phyloP scores from a whole-genome alignment of 805 yeast species.

The Saccharomycopsis sp. region DNA sequence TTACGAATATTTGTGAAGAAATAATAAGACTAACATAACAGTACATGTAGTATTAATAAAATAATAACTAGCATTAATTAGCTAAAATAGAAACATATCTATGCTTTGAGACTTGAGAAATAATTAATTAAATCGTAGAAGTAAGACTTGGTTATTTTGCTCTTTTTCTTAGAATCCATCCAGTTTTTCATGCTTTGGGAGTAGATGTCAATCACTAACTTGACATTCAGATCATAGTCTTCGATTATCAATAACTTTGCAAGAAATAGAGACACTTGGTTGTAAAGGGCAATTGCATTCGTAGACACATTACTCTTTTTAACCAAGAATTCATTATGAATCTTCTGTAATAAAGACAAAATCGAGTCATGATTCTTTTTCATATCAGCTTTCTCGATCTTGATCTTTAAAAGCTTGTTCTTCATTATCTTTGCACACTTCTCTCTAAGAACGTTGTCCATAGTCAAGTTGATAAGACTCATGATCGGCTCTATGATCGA shows the following conservation, averaged over 20 bases:
- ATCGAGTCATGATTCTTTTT: constrained; percentile 15
- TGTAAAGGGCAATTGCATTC: constrained; percentile 44
- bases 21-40: too few relatives aligned
- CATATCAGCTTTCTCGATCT: constrained; percentile 23
- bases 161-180: constrained; percentile 39
- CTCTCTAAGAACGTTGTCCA: constrained; percentile 62
- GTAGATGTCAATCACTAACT: constrained; percentile 50
- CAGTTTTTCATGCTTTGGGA: constrained; percentile 50
- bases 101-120: constrained; percentile 2
- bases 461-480: constrained; percentile 54
- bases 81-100: background rate
- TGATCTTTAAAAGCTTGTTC: constrained; percentile 48
- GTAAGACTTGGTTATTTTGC: constrained; percentile 46
- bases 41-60: too few relatives aligned
- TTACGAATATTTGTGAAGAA: background rate
- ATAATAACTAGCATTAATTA: background rate
- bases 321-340: constrained; percentile 38
- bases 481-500: constrained; percentile 50
- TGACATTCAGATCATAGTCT: constrained; percentile 32
- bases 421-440: constrained; percentile 71
- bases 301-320: constrained; percentile 32
- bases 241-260: constrained; percentile 46
- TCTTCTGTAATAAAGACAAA: constrained; percentile 29
- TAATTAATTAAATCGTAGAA: constrained; percentile 75
- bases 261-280: constrained; percentile 58